Percentiles rank a stretch among this genome's conserved stretches.
Conservation (phyloP, 129 eudicot species). For the Smallanthus sonchifolius region DNA sequence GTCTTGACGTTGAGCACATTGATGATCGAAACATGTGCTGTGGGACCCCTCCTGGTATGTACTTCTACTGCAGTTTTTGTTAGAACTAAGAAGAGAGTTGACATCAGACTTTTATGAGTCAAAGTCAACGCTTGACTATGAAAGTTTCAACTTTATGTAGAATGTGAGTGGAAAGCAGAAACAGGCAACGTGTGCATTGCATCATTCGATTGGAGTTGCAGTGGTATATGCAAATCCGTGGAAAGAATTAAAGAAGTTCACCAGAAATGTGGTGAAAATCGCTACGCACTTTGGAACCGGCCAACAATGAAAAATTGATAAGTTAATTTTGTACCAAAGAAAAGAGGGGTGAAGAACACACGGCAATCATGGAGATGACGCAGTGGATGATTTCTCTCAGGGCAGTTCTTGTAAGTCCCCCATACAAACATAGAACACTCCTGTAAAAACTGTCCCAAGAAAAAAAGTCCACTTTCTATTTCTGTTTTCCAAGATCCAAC, state of each 20-base stretch:
- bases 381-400: not conserved
- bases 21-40: slow-evolving; percentile 67
- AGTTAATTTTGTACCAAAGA: not conserved
- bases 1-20: slow-evolving; percentile 53
- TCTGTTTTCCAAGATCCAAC: not conserved
- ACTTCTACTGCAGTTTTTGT: not conserved
- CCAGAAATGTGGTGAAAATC: slow-evolving; percentile 53
- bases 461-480: not conserved
- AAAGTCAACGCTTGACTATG: slow-evolving; percentile 6
- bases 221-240: slow-evolving; percentile 73
- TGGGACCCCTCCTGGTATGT: slow-evolving; percentile 54
- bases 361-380: not conserved
- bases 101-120: not conserved
- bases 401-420: not conserved
- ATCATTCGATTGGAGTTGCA: slow-evolving; percentile 70
- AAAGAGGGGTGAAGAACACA: not conserved
- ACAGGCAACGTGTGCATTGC: slow-evolving; percentile 61
- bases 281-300: slow-evolving; percentile 39
- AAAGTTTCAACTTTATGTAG: slow-evolving; percentile 18
- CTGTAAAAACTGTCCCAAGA: not conserved
- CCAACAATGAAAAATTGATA: slow-evolving; percentile 18
- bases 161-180: slow-evolving; percentile 57
- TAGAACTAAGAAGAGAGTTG: not conserved
- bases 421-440: not conserved
- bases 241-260: slow-evolving; percentile 67